A percentile compares a stretch with the other conserved stretches of the same genome.
These are phyloP conservation scores for Sicyos edulis DNA, from an alignment of 306 rosid species.

Conservation along the genomic window DNA sequence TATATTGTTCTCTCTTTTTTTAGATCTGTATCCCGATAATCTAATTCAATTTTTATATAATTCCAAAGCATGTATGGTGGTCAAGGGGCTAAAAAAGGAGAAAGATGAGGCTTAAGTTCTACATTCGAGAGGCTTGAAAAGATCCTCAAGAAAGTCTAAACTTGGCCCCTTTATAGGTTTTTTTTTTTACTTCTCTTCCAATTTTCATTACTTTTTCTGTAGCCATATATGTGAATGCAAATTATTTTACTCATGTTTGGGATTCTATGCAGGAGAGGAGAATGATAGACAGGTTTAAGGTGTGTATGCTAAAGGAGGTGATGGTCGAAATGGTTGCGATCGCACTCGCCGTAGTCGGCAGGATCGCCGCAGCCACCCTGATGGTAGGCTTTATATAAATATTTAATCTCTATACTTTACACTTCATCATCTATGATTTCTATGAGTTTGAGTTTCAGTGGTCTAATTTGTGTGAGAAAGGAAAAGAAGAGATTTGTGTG, in stretches of 20 bases:
- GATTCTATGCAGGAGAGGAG: slow-evolving; percentile 57
- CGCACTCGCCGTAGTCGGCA: slow-evolving; percentile 61
- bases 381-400: slow-evolving; percentile 42
- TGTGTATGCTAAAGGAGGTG: slow-evolving; percentile 80
- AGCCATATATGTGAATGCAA: background rate
- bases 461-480: background rate
- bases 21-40: background rate
- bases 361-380: slow-evolving; percentile 53
- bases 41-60: background rate
- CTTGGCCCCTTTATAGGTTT: slow-evolving; percentile 88
- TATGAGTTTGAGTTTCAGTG: background rate
- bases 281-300: slow-evolving; percentile 69
- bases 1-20: background rate
- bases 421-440: background rate
- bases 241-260: background rate
- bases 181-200: background rate
- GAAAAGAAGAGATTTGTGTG: too few relatives aligned
- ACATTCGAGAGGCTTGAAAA: slow-evolving; percentile 34
- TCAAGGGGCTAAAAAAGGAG: slow-evolving; percentile 24
- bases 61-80: slow-evolving; percentile 1
- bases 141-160: slow-evolving; percentile 48
- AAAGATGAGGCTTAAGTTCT: slow-evolving; percentile 38
- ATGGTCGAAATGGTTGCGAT: slow-evolving; percentile 81
- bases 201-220: background rate
- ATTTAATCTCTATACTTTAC: background rate